Conservation (phyloP, 129 eudicot genomes). For the Lonicera japonica region DNA sequence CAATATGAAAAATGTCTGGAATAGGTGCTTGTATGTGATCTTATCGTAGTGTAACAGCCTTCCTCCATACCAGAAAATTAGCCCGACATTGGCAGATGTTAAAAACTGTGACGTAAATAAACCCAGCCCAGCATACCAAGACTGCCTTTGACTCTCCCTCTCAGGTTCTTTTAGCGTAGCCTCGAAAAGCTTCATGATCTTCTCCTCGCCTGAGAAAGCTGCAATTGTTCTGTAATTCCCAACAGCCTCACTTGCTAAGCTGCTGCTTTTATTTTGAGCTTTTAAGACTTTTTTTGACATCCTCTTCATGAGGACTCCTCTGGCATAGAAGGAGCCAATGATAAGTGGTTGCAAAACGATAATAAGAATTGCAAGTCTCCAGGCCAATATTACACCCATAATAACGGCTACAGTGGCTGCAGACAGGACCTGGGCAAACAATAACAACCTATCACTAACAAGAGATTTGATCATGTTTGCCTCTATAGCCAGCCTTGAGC, state of each 20-base stretch:
- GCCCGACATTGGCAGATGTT: background rate
- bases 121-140: conserved; percentile 26
- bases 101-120: conserved; percentile 10
- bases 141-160: conserved; percentile 27
- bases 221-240: conserved; percentile 23
- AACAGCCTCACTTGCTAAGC: conserved; percentile 35
- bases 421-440: conserved; percentile 25
- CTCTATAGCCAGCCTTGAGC: conserved; percentile 14
- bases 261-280: conserved; percentile 27
- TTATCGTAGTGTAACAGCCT: background rate
- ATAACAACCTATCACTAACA: conserved; percentile 6
- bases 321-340: conserved; percentile 21
- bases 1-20: conserved; percentile 2
- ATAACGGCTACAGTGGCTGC: conserved; percentile 25
- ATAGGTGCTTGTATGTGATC: conserved; percentile 3
- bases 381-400: conserved; percentile 26
- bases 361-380: conserved; percentile 28
- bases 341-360: conserved; percentile 23
- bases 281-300: conserved; percentile 23
- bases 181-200: conserved; percentile 27
- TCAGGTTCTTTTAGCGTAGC: conserved; percentile 26
- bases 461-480: conserved; percentile 14
- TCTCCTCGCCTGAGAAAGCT: conserved; percentile 18
- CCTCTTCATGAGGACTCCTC: conserved; percentile 18
- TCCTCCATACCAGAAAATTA: conserved; percentile 2